phyloP scores from a whole-genome alignment of 345 rosid genomes.

The Murraya koenigii region DNA sequence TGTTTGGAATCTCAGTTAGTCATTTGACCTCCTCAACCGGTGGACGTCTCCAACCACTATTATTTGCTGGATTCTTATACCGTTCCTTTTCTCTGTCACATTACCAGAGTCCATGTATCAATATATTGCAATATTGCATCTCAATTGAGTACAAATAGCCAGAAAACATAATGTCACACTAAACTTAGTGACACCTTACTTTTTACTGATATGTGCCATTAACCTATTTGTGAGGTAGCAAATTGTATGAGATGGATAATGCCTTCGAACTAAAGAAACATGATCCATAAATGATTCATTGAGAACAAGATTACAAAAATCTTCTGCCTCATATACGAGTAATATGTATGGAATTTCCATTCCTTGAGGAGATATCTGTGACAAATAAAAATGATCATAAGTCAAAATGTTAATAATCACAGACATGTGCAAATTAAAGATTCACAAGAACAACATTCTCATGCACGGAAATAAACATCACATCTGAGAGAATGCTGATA shows the following conservation, averaged over 20 bases:
- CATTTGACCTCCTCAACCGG: conserved; percentile 80
- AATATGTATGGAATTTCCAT: conserved; percentile 52
- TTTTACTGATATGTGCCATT: conserved; percentile 71
- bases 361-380: conserved; percentile 60
- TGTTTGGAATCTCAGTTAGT: conserved; percentile 5
- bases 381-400: conserved; percentile 11
- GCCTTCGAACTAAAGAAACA: conserved; percentile 53
- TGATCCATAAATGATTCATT: conserved; percentile 52
- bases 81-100: conserved; percentile 72
- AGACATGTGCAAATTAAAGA: not conserved
- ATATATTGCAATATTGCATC: conserved; percentile 10
- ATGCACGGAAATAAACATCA: not conserved
- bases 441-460: not conserved
- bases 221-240: conserved; percentile 88
- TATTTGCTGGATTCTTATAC: conserved; percentile 61
- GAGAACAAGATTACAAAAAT: conserved; percentile 70
- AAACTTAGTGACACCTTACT: conserved; percentile 33
- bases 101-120: conserved; percentile 13
- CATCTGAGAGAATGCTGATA: not conserved
- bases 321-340: conserved; percentile 76
- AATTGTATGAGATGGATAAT: conserved; percentile 75
- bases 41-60: conserved; percentile 61
- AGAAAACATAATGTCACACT: not conserved
- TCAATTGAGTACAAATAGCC: not conserved
- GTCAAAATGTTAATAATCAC: conserved; percentile 13